Evolutionary conservation across 2,329 filamentous ascomycete genomes (phyloP), one percentile per base, ranked within the genome.

Genomic region (Aspergillus thermomutatus): DNA sequence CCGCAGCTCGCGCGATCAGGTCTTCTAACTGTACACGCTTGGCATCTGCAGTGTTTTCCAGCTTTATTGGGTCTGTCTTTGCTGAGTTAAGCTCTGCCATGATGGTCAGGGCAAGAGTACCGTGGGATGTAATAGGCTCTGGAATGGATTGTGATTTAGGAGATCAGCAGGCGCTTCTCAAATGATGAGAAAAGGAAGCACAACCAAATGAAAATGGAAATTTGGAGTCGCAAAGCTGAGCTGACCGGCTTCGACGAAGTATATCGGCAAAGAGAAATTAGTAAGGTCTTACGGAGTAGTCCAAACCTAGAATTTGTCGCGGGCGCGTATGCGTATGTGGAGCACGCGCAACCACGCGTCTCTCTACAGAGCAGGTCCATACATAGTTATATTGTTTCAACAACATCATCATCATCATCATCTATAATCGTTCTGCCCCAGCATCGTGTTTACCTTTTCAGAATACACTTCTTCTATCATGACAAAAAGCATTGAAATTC

Each of bases 1-100:
- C 86, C 21, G 90, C 87, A 43, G 90, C 94, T 71, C 89, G 88
- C 59, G 89, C 88, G 68, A 85, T 88, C 62, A 97, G 82, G 70
- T 95, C 88, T 60, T 87, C 85, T 48, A 96, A 83, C 41, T 86
- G 87, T 57, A 88, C 85, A 71, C 82, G 85, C 68, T 67, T 69
- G 69, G 71, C 74, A 66, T 72, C 63, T 37, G 55, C 25, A 3
- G 56, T 53, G 19, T 46, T 26, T 53, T 65, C 63, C 54, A 54
- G 57, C 41, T 60, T 63, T 59, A 54, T 50, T 43, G 56, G 57
- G 40, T 53, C 58, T 19, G 52, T 50, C n/a, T 64, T 57, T 19
- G 58, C 51, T 46, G 58, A 53, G 14, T 54, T 55, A 47, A 57
- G n/a, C 52, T 70, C 62, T 50, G 63, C 52, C 71, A 73, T 73